phyloP scores from a whole-genome alignment of 139 green algal species.

The Chlorella vulgaris region DNA sequence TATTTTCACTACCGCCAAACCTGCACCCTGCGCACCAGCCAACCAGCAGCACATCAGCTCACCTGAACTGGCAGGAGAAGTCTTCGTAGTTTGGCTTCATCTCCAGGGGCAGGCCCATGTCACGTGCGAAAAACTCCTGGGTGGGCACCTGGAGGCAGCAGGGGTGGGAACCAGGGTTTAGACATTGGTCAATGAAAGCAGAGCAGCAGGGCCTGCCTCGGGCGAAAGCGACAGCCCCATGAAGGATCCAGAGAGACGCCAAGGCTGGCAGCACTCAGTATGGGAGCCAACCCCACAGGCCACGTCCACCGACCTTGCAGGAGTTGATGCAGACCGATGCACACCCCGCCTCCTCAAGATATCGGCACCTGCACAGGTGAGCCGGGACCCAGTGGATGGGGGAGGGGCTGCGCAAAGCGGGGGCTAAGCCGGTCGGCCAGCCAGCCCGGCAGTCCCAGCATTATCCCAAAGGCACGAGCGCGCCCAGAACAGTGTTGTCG shows the following conservation, averaged over 20 bases:
- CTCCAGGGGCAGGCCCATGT: slow-evolving; percentile 89
- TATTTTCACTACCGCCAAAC: no score
- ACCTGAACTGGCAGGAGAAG: slow-evolving; percentile 64
- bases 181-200: no score
- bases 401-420: background rate
- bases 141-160: slow-evolving; percentile 16
- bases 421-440: background rate
- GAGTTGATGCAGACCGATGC: slow-evolving; percentile 88
- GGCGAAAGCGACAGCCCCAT: no score
- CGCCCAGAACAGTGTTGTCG: no score
- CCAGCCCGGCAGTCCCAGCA: background rate
- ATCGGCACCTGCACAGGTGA: slow-evolving; percentile 73
- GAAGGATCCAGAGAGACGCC: no score
- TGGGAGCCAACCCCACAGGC: no score
- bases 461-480: no score
- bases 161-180: background rate
- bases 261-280: no score
- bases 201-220: no score
- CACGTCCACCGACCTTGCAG: slow-evolving; percentile 72
- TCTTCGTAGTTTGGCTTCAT: slow-evolving; percentile 91
- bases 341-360: slow-evolving; percentile 86
- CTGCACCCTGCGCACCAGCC: no score
- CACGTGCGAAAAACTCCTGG: slow-evolving; percentile 85
- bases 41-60: background rate
- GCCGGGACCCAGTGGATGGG: no score